Conservation (phyloP, 1,284 basidiomycete species). For the Schizophyllum commune region DNA sequence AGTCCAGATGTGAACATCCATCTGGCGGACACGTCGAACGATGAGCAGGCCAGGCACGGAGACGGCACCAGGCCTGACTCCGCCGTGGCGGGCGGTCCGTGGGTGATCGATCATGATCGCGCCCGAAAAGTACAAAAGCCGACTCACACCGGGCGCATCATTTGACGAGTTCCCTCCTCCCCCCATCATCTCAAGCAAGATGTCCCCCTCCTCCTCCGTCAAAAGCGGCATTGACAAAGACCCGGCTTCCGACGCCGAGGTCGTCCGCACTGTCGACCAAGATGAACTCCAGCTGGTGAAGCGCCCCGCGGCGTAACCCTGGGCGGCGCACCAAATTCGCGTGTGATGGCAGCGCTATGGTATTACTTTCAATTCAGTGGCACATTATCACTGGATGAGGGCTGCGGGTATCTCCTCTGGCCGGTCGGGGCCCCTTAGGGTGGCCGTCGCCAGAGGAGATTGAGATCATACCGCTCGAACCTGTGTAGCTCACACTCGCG, state of each 20-base stretch:
- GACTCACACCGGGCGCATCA: background rate
- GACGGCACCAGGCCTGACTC: background rate
- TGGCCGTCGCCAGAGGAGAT: slow-evolving; percentile 39
- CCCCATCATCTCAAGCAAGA: background rate
- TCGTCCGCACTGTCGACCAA: slow-evolving; percentile 13
- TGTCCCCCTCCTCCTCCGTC: background rate
- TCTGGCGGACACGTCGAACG: background rate
- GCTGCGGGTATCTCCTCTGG: slow-evolving; percentile 78
- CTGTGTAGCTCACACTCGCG: slow-evolving; percentile 94
- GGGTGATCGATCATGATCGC: background rate
- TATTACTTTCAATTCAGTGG: slow-evolving; percentile 36
- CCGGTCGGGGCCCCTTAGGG: slow-evolving; percentile 17
- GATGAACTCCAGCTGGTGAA: slow-evolving; percentile 31
- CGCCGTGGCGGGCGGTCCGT: background rate
- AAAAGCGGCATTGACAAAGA: background rate
- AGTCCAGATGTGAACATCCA: background rate
- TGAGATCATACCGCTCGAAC: slow-evolving; percentile 94
- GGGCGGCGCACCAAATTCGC: slow-evolving; percentile 20
- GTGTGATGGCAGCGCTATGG: slow-evolving; percentile 56
- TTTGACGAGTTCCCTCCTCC: background rate
- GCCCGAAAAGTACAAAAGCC: background rate
- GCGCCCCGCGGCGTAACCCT: slow-evolving; percentile 14
- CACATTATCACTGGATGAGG: slow-evolving; percentile 55
- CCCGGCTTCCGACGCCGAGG: slow-evolving; percentile 9
- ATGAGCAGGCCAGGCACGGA: background rate